Evolutionary conservation across 495 filamentous ascomycete species (phyloP).

Genomic region (Cenococcum geophilum): DNA sequence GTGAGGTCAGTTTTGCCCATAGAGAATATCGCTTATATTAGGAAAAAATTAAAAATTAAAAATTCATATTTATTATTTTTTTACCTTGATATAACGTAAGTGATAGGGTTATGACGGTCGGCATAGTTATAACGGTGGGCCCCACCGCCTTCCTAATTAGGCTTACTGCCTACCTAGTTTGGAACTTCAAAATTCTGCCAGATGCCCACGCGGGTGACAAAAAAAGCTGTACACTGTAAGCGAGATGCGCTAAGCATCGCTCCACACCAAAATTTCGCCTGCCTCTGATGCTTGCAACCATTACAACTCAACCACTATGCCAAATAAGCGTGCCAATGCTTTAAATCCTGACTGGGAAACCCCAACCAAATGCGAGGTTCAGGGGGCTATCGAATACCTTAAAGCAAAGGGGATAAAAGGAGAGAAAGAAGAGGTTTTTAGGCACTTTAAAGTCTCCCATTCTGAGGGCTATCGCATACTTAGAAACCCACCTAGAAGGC

Average conservation of each 20-base stretch:
- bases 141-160: no score
- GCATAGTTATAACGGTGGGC: no score
- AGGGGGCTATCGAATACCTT: conserved; percentile 11
- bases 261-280: not conserved
- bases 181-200: no score
- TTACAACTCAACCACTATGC: not conserved
- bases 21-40: not conserved
- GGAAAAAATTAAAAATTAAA: no score
- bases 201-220: conserved; percentile 3
- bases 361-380: conserved; percentile 1
- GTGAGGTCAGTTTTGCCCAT: not conserved
- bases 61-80: no score
- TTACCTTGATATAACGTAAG: no score
- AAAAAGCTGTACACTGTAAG: conserved; percentile 4
- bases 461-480: conserved; percentile 2
- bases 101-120: no score
- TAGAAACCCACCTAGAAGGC: no score
- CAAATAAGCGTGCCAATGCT: not conserved
- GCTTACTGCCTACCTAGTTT: no score
- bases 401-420: conserved; percentile 2
- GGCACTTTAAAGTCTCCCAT: conserved; percentile 8
- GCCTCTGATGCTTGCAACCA: not conserved
- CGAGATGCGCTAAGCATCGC: not conserved
- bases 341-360: not conserved
- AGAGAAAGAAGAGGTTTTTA: conserved; percentile 5